Conservation (phyloP, 768 basidiomycete genomes). For the Gloeopeniophorella convolvens region DNA sequence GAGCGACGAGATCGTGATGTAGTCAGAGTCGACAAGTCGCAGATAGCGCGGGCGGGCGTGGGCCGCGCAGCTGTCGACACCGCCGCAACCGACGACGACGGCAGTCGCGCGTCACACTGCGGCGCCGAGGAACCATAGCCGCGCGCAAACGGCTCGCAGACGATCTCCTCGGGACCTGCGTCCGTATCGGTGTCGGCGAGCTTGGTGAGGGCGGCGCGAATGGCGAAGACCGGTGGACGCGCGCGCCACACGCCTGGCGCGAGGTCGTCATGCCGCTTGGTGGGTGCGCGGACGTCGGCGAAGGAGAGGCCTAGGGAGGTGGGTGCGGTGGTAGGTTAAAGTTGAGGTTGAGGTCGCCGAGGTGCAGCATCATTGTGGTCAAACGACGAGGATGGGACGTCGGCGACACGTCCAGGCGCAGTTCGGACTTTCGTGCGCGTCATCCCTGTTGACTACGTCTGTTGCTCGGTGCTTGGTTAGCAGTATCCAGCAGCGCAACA, state of each 20-base stretch:
- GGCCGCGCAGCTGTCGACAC: constrained; percentile 94
- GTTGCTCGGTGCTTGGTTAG: too few relatives aligned
- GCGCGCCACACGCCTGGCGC: constrained; percentile 51
- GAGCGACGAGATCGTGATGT: constrained; percentile 89
- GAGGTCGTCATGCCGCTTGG: constrained; percentile 46
- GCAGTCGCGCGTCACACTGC: constrained; percentile 70
- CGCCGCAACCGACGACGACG: constrained; percentile 90
- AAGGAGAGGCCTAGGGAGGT: constrained; percentile 56
- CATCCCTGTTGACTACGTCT: too few relatives aligned
- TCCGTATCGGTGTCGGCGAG: constrained; percentile 21
- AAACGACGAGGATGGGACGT: too few relatives aligned
- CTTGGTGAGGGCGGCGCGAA: too few relatives aligned
- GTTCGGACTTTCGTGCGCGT: too few relatives aligned
- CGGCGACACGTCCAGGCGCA: too few relatives aligned
- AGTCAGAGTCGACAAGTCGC: constrained; percentile 87
- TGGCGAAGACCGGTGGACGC: constrained; percentile 23
- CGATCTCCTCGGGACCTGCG: constrained; percentile 74
- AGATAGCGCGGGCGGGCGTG: constrained; percentile 80
- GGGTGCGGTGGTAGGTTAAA: constrained; percentile 44
- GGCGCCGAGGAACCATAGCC: constrained; percentile 91
- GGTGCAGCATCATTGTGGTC: neutral
- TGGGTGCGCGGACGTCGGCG: constrained; percentile 45
- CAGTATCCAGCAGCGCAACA: too few relatives aligned
- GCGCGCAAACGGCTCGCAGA: constrained; percentile 84
- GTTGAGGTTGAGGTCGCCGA: constrained; percentile 13